Base-by-base conservation (phyloP, 1,284 basidiomycete species). In the Cryptococcus amylolentus region DNA sequence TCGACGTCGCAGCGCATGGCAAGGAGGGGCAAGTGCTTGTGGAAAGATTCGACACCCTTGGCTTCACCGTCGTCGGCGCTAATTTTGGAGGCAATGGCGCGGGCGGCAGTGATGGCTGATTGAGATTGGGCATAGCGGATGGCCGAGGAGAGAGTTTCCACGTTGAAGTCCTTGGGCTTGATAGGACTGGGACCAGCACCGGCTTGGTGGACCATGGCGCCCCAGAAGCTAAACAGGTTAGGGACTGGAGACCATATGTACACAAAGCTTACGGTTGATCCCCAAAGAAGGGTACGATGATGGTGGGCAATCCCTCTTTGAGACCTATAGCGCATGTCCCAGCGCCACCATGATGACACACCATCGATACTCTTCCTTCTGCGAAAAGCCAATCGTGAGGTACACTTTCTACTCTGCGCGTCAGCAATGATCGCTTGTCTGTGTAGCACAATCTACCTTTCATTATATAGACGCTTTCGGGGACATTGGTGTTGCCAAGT, bases 311-410 rank as follows among this genome's bases (percentile, higher is more conserved):
- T 0, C 86, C 85, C 51, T 84, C 82, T 1, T 82, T 77, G n/a
- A 87, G 70, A 3, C 84, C 84, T 9, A 84, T 83, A 0, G 85
- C 84, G 3, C 84, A 83, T 0, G 85, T 87, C 0, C 86, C 86
- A 48, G 46, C 48, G 69, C 75, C 85, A 5, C 86, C 86, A 64
- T 87, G 86, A 67, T 87, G 86, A n/a, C 85, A 84, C 0, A 87
- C 85, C 0, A 84, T 84, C 18, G 81, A 74, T 0, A 87, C 84
- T 10, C 84, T 73, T 37, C 67, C 68, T 0, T 74, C 67, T 10
- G 81, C 81, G 63, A 87, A 88, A 4, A 88, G 77, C 86, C 86
- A 88, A 70, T 87, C 86, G 67, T 87, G 86, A 0, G 86, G 85
- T 1, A 87, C 80, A 57, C 83, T 83, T 12, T 81, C 83, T 69